phyloP scores from a whole-genome alignment of 441 rosid species.

The Dalechampia spathulata region DNA sequence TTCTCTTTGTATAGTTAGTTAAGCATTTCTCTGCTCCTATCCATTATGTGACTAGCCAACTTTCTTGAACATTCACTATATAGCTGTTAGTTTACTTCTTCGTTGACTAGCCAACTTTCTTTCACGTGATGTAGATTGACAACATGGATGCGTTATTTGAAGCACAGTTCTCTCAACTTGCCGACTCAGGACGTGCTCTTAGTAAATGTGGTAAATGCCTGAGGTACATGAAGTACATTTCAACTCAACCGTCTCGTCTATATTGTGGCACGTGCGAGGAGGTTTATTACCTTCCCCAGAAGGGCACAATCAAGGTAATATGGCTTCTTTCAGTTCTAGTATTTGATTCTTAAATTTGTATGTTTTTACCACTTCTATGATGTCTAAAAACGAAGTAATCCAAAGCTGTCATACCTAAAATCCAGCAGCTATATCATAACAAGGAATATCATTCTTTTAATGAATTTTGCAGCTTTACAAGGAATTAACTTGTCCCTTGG shows the following conservation, averaged over 20 bases:
- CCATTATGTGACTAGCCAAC: too few relatives aligned
- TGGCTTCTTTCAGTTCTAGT: neutral
- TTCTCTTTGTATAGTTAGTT: too few relatives aligned
- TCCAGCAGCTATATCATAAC: too few relatives aligned
- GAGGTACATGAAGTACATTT: constrained; percentile 89
- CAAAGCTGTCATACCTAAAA: too few relatives aligned
- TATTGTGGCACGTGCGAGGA: constrained; percentile 90
- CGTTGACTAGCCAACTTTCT: constrained; percentile 4
- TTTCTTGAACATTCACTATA: too few relatives aligned
- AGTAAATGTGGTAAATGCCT: constrained; percentile 95
- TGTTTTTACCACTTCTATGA: too few relatives aligned
- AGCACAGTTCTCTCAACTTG: constrained; percentile 84
- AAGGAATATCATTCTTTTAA: too few relatives aligned
- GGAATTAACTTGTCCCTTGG: constrained; percentile 86
- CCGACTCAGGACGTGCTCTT: constrained; percentile 72
- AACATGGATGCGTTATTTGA: constrained; percentile 93
- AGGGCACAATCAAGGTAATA: constrained; percentile 76
- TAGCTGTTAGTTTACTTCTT: neutral
- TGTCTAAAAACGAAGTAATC: too few relatives aligned
- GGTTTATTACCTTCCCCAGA: constrained; percentile 90
- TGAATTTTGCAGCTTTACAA: constrained; percentile 64
- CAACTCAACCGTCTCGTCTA: constrained; percentile 67
- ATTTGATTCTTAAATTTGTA: neutral
- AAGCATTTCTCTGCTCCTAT: neutral
- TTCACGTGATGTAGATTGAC: constrained; percentile 46